phyloP scores from a whole-genome alignment of 2,329 filamentous ascomycete species.

The Chaetoscypha palmicola region DNA sequence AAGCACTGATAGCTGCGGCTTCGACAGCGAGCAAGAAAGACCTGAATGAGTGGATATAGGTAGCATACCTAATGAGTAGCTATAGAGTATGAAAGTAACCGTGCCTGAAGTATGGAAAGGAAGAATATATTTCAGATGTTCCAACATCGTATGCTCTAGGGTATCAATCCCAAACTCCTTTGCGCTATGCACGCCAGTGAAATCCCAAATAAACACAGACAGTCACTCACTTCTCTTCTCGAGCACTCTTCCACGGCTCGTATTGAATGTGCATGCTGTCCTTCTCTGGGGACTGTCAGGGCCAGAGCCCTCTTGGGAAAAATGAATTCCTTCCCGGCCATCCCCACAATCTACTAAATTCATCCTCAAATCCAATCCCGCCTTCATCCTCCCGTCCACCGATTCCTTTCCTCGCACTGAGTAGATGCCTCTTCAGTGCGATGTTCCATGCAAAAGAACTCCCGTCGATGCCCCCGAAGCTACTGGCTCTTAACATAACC shows the following conservation, averaged over 20 bases:
- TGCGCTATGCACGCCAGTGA: not conserved
- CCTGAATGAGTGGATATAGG: no score
- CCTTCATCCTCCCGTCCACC: no score
- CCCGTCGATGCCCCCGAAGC: slow-evolving; percentile 37
- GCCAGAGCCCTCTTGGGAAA: not conserved
- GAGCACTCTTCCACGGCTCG: not conserved
- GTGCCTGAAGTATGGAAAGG: no score
- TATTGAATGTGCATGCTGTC: no score
- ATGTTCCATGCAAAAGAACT: slow-evolving; percentile 41
- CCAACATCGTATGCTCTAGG: no score
- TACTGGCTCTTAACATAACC: slow-evolving; percentile 36
- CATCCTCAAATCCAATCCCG: not conserved
- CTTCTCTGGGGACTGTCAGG: no score
- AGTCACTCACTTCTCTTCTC: not conserved
- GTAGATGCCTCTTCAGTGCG: slow-evolving; percentile 34
- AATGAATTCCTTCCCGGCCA: not conserved
- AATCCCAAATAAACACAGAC: not conserved
- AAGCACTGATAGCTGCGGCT: no score
- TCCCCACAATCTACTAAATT: not conserved
- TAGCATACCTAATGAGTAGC: no score
- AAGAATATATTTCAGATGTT: no score
- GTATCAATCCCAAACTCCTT: not conserved
- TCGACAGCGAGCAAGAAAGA: no score
- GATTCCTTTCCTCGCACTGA: slow-evolving; percentile 4
- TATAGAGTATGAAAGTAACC: no score